A percentile compares a stretch with the other conserved stretches of the same genome.
Evolutionary conservation across 2,329 filamentous ascomycete species (phyloP).

Genomic region (Fusarium sp.): DNA sequence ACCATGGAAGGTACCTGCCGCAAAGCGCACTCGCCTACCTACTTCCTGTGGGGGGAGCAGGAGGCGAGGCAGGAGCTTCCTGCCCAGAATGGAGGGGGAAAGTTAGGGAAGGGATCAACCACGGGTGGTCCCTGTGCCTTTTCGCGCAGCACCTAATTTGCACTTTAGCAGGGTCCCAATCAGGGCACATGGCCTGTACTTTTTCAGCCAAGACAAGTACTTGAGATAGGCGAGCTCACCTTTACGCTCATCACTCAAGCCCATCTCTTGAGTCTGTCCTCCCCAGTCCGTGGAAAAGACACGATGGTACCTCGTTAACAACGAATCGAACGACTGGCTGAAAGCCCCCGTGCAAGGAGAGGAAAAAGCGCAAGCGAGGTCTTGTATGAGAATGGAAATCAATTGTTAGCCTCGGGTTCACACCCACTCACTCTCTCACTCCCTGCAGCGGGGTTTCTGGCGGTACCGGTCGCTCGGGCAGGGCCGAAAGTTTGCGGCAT

Average conservation of each 20-base stretch:
- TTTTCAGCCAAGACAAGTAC: too few relatives aligned
- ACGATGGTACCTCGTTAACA: too few relatives aligned
- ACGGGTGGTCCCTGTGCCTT: not conserved
- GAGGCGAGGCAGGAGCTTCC: not conserved
- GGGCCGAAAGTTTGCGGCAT: conserved; percentile 3
- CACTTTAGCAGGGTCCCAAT: not conserved
- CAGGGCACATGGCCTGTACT: not conserved
- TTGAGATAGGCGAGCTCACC: too few relatives aligned
- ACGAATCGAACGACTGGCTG: too few relatives aligned
- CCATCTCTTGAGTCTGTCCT: too few relatives aligned
- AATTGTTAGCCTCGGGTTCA: not conserved
- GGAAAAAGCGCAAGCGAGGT: too few relatives aligned
- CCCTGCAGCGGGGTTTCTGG: too few relatives aligned
- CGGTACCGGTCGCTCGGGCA: not conserved
- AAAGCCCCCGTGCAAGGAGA: too few relatives aligned
- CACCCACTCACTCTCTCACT: too few relatives aligned
- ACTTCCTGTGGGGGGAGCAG: conserved; percentile 12
- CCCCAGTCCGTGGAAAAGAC: too few relatives aligned
- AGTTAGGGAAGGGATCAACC: not conserved
- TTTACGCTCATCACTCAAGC: too few relatives aligned
- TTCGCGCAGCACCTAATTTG: not conserved
- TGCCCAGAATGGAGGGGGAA: not conserved
- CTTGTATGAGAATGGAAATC: not conserved
- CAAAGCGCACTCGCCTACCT: not conserved
- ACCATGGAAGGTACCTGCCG: conserved; percentile 25